Base-by-base conservation (phyloP, 768 basidiomycete species). In the Baorangia bicolor region DNA sequence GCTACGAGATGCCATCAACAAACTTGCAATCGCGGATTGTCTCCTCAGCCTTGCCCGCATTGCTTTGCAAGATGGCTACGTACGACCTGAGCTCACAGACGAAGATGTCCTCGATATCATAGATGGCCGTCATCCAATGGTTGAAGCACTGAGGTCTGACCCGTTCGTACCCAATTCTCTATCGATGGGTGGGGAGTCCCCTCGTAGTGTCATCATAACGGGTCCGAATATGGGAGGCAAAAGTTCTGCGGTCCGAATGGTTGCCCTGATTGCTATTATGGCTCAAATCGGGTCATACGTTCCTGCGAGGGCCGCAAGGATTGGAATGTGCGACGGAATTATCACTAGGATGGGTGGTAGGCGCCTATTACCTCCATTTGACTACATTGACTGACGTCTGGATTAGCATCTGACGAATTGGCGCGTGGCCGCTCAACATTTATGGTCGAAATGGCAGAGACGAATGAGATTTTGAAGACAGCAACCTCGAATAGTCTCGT, bases 391-490 rank as follows among this genome's bases (percentile, higher is more conserved):
- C 42, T 60, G 38, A 60, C 35, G 10, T 9, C 40, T 51, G 40
- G 27, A 21, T 13, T 54, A 88, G 96, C 96, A 0, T 88, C 85
- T 11, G 96, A 98, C 67, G 93, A 97, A 60, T 72, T 98, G 25
- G 82, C 85, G 7, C 81, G 88, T 37, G 94, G 94, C 0, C 84
- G 92, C 9, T 96, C 94, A 0, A 98, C 91, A 0, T 97, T 98
- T 69, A 97, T 97, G 95, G 92, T 98, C 4, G 96, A 99, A 72
- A 87, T 98, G 79, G 80, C 88, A 6, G 94, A 98, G 69, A 97
- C 95, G 0, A 88, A 86, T 63, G 92, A 97, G 64, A 94, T 98
- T 53, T 73, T 98, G 14, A 80, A 85, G 34, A 77, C 84, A 4
- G 89, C 92, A 1, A 90, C 92, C 0, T 70, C 78, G 4, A 80